Percentiles rank a stretch among this genome's conserved stretches.
Conservation (phyloP, 805 yeast genomes). For the Metschnikowia colocasiae region DNA sequence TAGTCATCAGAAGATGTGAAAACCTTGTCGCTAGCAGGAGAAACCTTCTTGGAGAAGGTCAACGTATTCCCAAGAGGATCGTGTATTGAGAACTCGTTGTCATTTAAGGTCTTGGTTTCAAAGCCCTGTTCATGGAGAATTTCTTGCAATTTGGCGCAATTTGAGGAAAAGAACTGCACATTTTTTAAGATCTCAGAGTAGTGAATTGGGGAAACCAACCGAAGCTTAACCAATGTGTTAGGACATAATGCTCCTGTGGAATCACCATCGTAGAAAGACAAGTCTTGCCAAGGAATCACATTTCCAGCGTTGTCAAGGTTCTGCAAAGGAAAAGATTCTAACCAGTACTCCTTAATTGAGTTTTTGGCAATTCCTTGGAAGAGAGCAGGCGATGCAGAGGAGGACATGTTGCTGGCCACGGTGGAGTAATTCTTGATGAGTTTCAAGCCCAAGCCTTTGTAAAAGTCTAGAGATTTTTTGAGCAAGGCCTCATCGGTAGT, state of each 20-base stretch:
- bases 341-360: conserved; percentile 68
- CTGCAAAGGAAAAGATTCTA: conserved; percentile 61
- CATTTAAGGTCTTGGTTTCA: conserved; percentile 9
- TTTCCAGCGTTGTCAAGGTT: conserved; percentile 31
- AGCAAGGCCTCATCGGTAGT: conserved; percentile 49
- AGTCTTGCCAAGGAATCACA: conserved; percentile 40
- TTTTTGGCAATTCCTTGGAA: conserved; percentile 59
- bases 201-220: conserved; percentile 24
- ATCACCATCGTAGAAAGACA: conserved; percentile 38
- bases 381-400: conserved; percentile 17
- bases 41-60: conserved; percentile 23
- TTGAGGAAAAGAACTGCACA: conserved; percentile 32
- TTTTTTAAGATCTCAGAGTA: conserved; percentile 15
- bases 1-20: conserved; percentile 27
- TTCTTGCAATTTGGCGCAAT: conserved; percentile 22
- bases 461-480: conserved; percentile 50
- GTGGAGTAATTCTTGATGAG: conserved; percentile 59
- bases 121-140: conserved; percentile 14
- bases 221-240: conserved; percentile 33
- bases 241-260: conserved; percentile 24
- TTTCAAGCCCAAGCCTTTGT: conserved; percentile 57
- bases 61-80: conserved; percentile 39
- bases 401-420: conserved; percentile 35
- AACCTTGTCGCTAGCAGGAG: conserved; percentile 18
- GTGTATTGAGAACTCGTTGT: conserved; percentile 6